phyloP scores from a whole-genome alignment of 352 stramenopile species.

The Phytopythium montanum region DNA sequence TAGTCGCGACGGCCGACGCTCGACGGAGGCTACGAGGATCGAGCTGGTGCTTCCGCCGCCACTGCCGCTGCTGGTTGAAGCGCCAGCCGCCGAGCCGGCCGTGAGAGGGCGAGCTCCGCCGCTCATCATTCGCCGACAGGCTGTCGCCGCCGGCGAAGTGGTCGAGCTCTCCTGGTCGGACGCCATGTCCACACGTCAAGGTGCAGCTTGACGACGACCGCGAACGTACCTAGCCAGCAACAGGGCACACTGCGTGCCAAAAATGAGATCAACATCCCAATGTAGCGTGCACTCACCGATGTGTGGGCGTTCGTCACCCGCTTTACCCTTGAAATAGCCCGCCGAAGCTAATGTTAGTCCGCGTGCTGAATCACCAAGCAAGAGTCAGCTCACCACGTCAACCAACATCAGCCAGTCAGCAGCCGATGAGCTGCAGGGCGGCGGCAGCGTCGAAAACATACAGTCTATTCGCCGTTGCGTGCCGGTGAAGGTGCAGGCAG shows the following conservation, averaged over 20 bases:
- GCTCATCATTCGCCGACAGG: background rate
- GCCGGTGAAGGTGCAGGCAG: background rate
- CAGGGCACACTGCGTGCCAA: background rate
- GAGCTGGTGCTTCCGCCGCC: background rate
- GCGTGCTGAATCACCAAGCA: background rate
- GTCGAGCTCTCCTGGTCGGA: background rate
- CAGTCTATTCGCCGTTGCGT: constrained; percentile 3
- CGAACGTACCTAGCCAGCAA: background rate
- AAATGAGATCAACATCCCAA: background rate
- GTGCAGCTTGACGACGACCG: no score
- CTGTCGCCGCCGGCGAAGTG: background rate
- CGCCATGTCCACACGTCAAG: background rate
- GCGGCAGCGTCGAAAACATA: background rate
- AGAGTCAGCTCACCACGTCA: background rate
- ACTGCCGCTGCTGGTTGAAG: background rate
- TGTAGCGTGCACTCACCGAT: background rate
- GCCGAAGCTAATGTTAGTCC: background rate
- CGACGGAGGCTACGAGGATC: background rate
- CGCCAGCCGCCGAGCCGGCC: background rate
- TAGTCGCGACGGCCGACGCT: constrained; percentile 13
- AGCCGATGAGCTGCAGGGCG: background rate
- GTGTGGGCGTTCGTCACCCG: background rate
- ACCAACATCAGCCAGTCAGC: background rate
- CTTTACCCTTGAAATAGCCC: background rate
- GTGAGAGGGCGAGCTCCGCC: background rate